Percentiles rank a stretch among this genome's conserved stretches.
phyloP scores from a whole-genome alignment of 1,139 yeast species.

The Yamadazyma epiphylla region DNA sequence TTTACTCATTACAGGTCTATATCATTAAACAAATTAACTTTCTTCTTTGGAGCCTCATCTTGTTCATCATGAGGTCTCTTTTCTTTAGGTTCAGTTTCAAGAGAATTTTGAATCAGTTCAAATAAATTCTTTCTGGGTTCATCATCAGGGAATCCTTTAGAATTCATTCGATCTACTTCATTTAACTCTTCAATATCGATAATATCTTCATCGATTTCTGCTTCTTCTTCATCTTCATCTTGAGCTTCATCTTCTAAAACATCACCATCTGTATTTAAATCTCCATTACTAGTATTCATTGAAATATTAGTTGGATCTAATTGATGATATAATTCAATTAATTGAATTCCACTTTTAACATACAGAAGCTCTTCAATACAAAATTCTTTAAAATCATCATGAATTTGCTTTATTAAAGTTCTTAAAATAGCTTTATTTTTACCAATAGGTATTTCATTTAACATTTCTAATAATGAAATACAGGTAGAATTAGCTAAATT shows the following conservation, averaged over 20 bases:
- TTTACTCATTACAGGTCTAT: neutral
- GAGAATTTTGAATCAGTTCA: neutral
- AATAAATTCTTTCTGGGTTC: neutral
- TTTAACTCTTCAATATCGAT: conserved; percentile 7
- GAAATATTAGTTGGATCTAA: conserved; percentile 5
- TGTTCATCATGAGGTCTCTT: conserved; percentile 19
- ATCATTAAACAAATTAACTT: neutral
- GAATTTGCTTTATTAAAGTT: conserved; percentile 47
- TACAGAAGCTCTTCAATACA: conserved; percentile 27
- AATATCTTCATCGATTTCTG: conserved; percentile 5
- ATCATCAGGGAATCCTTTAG: conserved; percentile 1
- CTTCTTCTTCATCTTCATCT: conserved; percentile 5
- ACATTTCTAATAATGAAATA: conserved; percentile 61
- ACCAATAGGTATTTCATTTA: conserved; percentile 27
- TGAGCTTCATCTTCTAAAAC: conserved; percentile 2
- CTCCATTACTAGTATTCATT: conserved; percentile 5
- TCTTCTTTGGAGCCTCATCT: conserved; percentile 5
- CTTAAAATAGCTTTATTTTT: conserved; percentile 38
- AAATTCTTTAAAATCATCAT: conserved; percentile 35
- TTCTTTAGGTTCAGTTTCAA: too few species aligned
- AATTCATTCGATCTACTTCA: conserved; percentile 10
- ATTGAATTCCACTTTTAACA: conserved; percentile 30
- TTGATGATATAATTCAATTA: conserved; percentile 13
- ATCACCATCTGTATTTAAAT: conserved; percentile 12
- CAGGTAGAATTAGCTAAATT: conserved; percentile 75